Evolutionary conservation across 768 basidiomycete species (phyloP).

Genomic region (Cyclocybe aegerita): DNA sequence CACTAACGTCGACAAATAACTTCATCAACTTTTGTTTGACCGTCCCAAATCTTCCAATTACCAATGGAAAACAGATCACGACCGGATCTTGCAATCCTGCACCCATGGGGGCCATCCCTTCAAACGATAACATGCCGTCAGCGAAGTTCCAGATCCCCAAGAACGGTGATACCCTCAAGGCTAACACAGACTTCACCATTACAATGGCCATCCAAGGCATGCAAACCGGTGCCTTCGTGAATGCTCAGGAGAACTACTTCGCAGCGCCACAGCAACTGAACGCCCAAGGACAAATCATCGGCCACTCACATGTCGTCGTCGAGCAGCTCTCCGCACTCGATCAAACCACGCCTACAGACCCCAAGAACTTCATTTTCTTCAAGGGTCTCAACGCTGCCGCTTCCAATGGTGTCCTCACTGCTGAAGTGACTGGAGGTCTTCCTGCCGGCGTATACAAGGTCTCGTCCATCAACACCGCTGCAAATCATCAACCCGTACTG

Average conservation of each 20-base stretch:
- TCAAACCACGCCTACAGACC: constrained; percentile 47
- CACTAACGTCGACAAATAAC: constrained; percentile 59
- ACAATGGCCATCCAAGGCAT: constrained; percentile 44
- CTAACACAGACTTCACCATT: constrained; percentile 52
- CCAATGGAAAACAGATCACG: constrained; percentile 53
- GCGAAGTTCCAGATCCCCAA: constrained; percentile 48
- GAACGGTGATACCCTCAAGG: constrained; percentile 43
- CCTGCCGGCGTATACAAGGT: constrained; percentile 60
- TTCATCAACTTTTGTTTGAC: constrained; percentile 61
- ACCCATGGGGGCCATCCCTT: constrained; percentile 57
- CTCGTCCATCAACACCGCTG: constrained; percentile 54
- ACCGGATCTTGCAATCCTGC: constrained; percentile 61
- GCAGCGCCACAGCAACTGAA: constrained; percentile 58
- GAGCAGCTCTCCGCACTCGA: constrained; percentile 45
- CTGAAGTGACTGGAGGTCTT: constrained; percentile 53
- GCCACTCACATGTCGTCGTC: constrained; percentile 61
- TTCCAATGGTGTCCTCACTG: constrained; percentile 47
- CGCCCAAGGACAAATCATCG: constrained; percentile 48
- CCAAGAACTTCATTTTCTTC: constrained; percentile 59
- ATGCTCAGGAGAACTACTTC: constrained; percentile 52
- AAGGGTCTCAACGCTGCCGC: constrained; percentile 47
- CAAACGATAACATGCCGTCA: constrained; percentile 46
- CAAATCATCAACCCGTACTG: constrained; percentile 61
- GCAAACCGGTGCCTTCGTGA: constrained; percentile 55
- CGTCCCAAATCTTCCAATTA: constrained; percentile 48